Conservation (phyloP, 768 basidiomycete species). For the Goffeauzyma gilvescens region DNA sequence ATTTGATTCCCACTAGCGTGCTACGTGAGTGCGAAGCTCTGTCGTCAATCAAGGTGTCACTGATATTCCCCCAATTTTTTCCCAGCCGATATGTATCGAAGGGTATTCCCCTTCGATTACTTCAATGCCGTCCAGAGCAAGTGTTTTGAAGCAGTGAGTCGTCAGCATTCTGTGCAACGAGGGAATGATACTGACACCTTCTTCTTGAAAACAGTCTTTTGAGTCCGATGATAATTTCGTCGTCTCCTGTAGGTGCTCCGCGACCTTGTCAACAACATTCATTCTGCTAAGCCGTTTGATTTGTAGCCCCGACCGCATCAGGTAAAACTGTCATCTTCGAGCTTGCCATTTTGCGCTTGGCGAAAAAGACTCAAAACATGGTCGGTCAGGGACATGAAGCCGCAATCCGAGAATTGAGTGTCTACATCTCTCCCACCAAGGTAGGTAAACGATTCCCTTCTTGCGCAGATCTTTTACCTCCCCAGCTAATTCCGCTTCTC, state of each 20-base stretch:
- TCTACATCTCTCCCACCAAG: slow-evolving; percentile 90
- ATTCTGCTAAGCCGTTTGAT: not conserved
- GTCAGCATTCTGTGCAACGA: not conserved
- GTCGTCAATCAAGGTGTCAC: not conserved
- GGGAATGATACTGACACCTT: slow-evolving; percentile 33
- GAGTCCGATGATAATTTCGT: slow-evolving; percentile 31
- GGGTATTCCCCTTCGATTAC: slow-evolving; percentile 65
- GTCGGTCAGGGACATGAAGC: slow-evolving; percentile 31
- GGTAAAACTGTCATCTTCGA: slow-evolving; percentile 95
- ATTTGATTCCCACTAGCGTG: slow-evolving; percentile 1
- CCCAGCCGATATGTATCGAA: slow-evolving; percentile 60
- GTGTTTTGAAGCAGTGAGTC: slow-evolving; percentile 54
- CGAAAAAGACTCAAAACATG: no score
- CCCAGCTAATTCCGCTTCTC: no score
- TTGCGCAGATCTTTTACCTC: not conserved
- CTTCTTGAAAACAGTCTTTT: slow-evolving; percentile 23
- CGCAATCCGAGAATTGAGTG: slow-evolving; percentile 41
- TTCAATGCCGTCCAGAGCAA: slow-evolving; percentile 83
- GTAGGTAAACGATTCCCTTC: no score
- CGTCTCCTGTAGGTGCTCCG: slow-evolving; percentile 20
- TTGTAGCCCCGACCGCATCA: slow-evolving; percentile 67
- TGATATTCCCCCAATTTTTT: not conserved
- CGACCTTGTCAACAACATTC: not conserved
- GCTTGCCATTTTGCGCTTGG: slow-evolving; percentile 65
- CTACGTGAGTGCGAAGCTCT: slow-evolving; percentile 2